Conservation (phyloP, 1,139 yeast species). For the Saccharomyces hybrid region DNA sequence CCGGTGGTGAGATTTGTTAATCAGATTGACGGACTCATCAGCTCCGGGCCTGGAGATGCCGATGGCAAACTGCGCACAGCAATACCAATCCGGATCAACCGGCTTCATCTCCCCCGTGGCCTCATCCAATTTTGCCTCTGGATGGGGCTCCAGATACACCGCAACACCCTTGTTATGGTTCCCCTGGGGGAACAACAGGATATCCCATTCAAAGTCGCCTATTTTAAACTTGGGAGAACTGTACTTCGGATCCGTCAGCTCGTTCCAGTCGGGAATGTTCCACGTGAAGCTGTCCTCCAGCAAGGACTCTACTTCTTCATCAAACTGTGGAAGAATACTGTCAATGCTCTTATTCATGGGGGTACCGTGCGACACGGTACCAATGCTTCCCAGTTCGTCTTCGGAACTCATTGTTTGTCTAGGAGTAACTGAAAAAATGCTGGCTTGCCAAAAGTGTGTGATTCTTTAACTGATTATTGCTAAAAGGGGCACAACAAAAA, state of each 20-base stretch:
- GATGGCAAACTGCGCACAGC: constrained; percentile 85
- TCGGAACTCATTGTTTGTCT: background rate
- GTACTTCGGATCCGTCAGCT: constrained; percentile 41
- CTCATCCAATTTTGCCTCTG: constrained; percentile 22
- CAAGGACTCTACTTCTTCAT: constrained; percentile 29
- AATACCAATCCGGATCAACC: constrained; percentile 56
- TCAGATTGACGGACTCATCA: constrained; percentile 52
- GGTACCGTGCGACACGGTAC: background rate
- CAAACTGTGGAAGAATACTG: constrained; percentile 31
- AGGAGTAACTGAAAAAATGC: background rate
- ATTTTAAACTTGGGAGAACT: constrained; percentile 48
- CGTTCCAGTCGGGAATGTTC: constrained; percentile 63
- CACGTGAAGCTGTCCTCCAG: constrained; percentile 49
- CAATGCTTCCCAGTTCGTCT: constrained; percentile 7
- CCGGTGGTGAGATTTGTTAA: constrained; percentile 72
- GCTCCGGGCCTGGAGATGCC: constrained; percentile 72
- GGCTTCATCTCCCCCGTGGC: constrained; percentile 33
- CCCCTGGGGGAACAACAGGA: constrained; percentile 73
- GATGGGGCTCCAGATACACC: constrained; percentile 49
- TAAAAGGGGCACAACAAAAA: background rate
- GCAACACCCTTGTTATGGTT: constrained; percentile 49
- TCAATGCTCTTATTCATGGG: constrained; percentile 18
- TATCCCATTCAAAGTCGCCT: constrained; percentile 68
- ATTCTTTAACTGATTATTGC: background rate
- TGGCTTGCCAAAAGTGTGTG: background rate